These are phyloP conservation scores for Rosellinia necatrix DNA, from an alignment of 2,329 filamentous ascomycete species.

Conservation along the genomic window DNA sequence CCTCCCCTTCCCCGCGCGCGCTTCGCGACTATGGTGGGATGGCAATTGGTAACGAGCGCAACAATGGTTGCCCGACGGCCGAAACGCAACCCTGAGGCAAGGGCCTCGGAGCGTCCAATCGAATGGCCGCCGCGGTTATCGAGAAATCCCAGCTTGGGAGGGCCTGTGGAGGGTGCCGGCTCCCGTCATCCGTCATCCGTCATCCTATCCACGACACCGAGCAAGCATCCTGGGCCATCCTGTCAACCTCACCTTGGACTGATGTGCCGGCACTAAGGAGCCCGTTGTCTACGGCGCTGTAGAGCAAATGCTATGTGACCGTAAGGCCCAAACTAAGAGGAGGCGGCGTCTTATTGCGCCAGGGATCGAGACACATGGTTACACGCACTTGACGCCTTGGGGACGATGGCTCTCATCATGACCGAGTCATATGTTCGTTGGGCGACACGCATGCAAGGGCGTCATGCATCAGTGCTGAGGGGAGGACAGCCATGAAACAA, in stretches of 20 bases:
- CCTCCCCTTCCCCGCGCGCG: not conserved
- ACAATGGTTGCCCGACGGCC: slow-evolving; percentile 7
- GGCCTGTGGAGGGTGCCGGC: slow-evolving; percentile 10
- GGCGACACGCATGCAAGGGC: slow-evolving; percentile 19
- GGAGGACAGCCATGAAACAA: not conserved
- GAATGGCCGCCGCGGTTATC: slow-evolving; percentile 1
- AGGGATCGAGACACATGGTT: slow-evolving; percentile 4
- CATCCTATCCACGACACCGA: slow-evolving; percentile 5
- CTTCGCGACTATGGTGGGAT: slow-evolving; percentile 11
- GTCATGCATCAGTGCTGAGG: slow-evolving; percentile 2
- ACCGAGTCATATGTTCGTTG: slow-evolving; percentile 14
- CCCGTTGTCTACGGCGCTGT: not conserved
- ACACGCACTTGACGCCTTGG: slow-evolving; percentile 11
- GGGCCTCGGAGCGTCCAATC: not conserved
- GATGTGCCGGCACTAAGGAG: slow-evolving; percentile 11
- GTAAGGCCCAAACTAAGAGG: not conserved
- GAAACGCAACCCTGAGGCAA: slow-evolving; percentile 14
- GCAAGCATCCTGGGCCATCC: not conserved
- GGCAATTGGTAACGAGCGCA: slow-evolving; percentile 4
- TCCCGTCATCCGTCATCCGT: slow-evolving; percentile 10
- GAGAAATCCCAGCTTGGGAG: not conserved
- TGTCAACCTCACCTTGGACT: slow-evolving; percentile 13
- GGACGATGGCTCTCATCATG: slow-evolving; percentile 16
- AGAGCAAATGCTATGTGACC: not conserved
- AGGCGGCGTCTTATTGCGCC: slow-evolving; percentile 6